These are phyloP conservation scores for Trichoderma oligosporum DNA, from an alignment of 2,329 filamentous ascomycete genomes.

Conservation along the genomic window DNA sequence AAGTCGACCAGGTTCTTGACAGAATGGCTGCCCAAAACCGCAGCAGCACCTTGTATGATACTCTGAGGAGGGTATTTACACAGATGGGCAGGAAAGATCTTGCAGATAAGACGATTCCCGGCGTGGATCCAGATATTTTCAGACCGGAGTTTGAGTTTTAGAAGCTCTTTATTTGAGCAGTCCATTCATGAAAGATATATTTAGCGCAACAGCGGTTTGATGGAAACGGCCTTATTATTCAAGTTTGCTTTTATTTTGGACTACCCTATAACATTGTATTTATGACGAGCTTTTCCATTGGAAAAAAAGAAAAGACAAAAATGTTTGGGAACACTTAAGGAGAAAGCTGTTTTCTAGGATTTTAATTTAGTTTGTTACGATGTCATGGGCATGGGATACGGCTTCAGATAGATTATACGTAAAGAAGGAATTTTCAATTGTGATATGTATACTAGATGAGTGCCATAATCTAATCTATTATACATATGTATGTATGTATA, in stretches of 20 bases:
- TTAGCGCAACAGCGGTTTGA: constrained; percentile 5
- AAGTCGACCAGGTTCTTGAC: constrained; percentile 69
- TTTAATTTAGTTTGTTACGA: constrained; percentile 7
- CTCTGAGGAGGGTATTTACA: constrained; percentile 86
- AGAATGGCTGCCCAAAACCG: constrained; percentile 91
- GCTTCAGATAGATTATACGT: neutral
- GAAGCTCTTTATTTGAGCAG: constrained; percentile 6
- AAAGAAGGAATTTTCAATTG: neutral
- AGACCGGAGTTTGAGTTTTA: constrained; percentile 85
- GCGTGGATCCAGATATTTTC: constrained; percentile 88
- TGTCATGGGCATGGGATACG: constrained; percentile 3
- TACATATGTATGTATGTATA: too few relatives aligned
- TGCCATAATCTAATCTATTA: neutral
- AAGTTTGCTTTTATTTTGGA: neutral
- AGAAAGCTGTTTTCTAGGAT: neutral
- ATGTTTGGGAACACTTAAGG: neutral
- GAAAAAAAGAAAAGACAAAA: neutral
- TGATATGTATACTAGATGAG: too few relatives aligned
- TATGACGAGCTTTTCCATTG: neutral
- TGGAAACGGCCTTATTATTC: neutral
- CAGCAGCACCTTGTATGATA: constrained; percentile 95
- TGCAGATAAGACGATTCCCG: constrained; percentile 79
- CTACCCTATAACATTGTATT: constrained; percentile 2
- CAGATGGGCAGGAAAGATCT: constrained; percentile 91
- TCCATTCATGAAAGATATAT: neutral